Evolutionary conservation across 768 basidiomycete genomes (phyloP).

Genomic region (Cystofilobasidium capitatum): DNA sequence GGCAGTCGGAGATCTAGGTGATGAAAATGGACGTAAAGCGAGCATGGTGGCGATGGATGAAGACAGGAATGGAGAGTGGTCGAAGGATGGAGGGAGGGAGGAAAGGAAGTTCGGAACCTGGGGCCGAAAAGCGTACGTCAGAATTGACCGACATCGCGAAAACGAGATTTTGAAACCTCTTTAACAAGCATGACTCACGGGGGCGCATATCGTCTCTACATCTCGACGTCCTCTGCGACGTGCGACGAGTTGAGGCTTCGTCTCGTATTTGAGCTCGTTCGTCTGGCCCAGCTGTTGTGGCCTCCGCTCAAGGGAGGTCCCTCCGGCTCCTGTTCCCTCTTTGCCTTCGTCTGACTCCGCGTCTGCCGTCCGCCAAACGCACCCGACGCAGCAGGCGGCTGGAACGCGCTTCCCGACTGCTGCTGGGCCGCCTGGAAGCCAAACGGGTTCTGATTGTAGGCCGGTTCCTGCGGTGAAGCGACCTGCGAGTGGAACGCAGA

Average conservation of each 20-base stretch:
- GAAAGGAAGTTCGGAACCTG: too few relatives aligned
- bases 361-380: constrained; percentile 10
- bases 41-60: too few relatives aligned
- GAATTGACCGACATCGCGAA: too few relatives aligned
- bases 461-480: background rate
- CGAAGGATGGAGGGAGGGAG: too few relatives aligned
- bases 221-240: constrained; percentile 20
- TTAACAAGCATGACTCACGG: too few relatives aligned
- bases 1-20: too few relatives aligned
- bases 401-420: background rate
- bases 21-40: too few relatives aligned
- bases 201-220: too few relatives aligned
- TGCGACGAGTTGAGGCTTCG: background rate
- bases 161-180: too few relatives aligned
- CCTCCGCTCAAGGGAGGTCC: background rate
- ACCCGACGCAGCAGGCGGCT: background rate
- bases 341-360: constrained; percentile 16
- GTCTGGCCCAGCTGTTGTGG: background rate
- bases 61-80: too few relatives aligned
- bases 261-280: background rate
- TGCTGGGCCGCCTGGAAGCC: background rate
- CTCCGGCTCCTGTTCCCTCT: background rate
- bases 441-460: constrained; percentile 1
- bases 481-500: background rate
- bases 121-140: too few relatives aligned